These are phyloP conservation scores for Corylus avellana DNA, from an alignment of 306 rosid species.

Conservation along the genomic window DNA sequence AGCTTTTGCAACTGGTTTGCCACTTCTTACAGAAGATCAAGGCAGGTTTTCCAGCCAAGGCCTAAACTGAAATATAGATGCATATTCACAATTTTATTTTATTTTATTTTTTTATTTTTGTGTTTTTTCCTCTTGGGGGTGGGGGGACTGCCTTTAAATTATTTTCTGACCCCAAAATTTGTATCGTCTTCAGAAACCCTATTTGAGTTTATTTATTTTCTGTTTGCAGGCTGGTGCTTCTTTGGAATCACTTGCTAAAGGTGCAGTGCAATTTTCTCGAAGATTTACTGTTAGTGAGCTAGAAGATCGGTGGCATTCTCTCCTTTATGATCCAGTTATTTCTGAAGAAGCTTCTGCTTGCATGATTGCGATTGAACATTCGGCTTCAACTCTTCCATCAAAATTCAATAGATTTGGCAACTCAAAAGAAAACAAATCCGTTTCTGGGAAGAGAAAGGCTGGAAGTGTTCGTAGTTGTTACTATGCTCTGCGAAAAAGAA, in stretches of 20 bases:
- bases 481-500: slow-evolving; percentile 70
- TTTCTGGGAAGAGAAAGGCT: slow-evolving; percentile 62
- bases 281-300: slow-evolving; percentile 71
- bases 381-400: slow-evolving; percentile 46
- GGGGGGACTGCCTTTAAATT: neutral
- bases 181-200: neutral
- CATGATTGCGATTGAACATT: slow-evolving; percentile 55
- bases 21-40: too few relatives aligned
- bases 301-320: slow-evolving; percentile 80
- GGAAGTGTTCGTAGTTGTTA: slow-evolving; percentile 66
- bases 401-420: slow-evolving; percentile 48
- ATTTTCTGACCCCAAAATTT: neutral
- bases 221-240: slow-evolving; percentile 90
- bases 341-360: slow-evolving; percentile 60
- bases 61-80: too few relatives aligned
- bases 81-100: too few relatives aligned
- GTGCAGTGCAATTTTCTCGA: slow-evolving; percentile 88
- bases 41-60: too few relatives aligned
- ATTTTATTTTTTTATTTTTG: too few relatives aligned
- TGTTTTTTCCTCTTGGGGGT: too few relatives aligned
- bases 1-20: too few relatives aligned
- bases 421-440: slow-evolving; percentile 49
- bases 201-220: slow-evolving; percentile 24
- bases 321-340: slow-evolving; percentile 69
- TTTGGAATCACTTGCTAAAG: slow-evolving; percentile 95